Evolutionary conservation across 164 flowering plant genomes (phyloP).

Genomic region (Piper longum): DNA sequence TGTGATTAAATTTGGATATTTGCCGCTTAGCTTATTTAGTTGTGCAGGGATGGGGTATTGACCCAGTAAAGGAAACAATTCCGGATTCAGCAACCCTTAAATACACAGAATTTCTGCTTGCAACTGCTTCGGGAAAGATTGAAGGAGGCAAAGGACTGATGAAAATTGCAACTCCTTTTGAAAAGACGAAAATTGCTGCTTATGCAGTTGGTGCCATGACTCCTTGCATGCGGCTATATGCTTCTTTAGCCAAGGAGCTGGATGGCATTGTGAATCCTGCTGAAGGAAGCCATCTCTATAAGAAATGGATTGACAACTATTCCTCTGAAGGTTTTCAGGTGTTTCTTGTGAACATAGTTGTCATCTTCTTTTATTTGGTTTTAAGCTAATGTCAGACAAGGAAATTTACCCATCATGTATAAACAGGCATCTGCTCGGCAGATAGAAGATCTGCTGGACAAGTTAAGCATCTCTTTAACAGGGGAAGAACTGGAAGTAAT

Average conservation of each 20-base stretch:
- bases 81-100: slow-evolving; percentile 52
- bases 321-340: slow-evolving; percentile 65
- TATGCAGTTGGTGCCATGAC: slow-evolving; percentile 88
- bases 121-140: slow-evolving; percentile 93
- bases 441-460: slow-evolving; percentile 84
- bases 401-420: background rate
- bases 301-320: slow-evolving; percentile 74
- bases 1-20: background rate
- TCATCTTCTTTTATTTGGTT: background rate
- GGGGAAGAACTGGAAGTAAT: slow-evolving; percentile 89
- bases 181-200: slow-evolving; percentile 88
- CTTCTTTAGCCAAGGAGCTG: slow-evolving; percentile 63
- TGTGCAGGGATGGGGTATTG: slow-evolving; percentile 75
- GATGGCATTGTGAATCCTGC: slow-evolving; percentile 24
- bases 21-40: background rate
- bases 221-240: slow-evolving; percentile 87
- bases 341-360: slow-evolving; percentile 12
- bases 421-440: slow-evolving; percentile 57
- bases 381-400: background rate
- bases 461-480: slow-evolving; percentile 78
- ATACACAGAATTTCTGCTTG: slow-evolving; percentile 71
- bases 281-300: slow-evolving; percentile 40
- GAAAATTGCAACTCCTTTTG: slow-evolving; percentile 92
- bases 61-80: slow-evolving; percentile 28
- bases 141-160: slow-evolving; percentile 78